Evolutionary conservation across 768 basidiomycete genomes (phyloP), one percentile per base, ranked within the genome.

Genomic region (Cantharellus cinnabarinus): DNA sequence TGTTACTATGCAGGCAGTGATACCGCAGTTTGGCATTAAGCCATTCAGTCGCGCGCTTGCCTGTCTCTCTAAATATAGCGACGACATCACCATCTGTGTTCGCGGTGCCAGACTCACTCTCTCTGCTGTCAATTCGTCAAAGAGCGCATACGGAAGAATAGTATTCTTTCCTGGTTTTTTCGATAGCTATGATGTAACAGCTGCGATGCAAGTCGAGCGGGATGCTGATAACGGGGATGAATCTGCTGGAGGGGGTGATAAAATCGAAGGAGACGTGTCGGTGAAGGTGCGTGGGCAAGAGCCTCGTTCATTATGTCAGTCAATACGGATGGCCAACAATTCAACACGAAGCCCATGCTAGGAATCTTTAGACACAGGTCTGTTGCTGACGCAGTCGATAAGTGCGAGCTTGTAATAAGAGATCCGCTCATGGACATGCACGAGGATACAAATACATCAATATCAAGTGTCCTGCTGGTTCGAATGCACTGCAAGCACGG

Each of bases 401-500:
- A 77, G 61, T 87, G 86, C 66, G 85, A 87, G 64, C 66, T 90
- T 56, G 77, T 79, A 3, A 77, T 89, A 57, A 67, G 78, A 3
- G 82, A 87, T 15, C 60, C 74, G 71, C 48, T 76, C 74, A 4
- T 63, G 68, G 10, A 60, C 63, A 71, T 69, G 35, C 69, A 70
- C 5, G 71, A 72, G 50, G 76, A 77, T 34, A 29, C 20, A 29
- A 29, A 64, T 67, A 5, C 84, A 87, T 63, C 73, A 76, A 54
- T 71, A 86, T 3, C 84, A 88, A 68, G 81, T 65, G 81, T 76
- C 64, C 71, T 89, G 57, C 74, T 85, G 39, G 71, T 89, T 42
- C 80, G 81, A 62, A 68, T 89, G 56, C 76, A 85, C 64, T 90
- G 88, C 68, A 89, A 89, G 72, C 83, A 89, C 63, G 88, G 87